Percentiles rank a stretch among this genome's conserved stretches.
Conservation (phyloP, 2,329 filamentous ascomycete species). For the Alternaria dauci region DNA sequence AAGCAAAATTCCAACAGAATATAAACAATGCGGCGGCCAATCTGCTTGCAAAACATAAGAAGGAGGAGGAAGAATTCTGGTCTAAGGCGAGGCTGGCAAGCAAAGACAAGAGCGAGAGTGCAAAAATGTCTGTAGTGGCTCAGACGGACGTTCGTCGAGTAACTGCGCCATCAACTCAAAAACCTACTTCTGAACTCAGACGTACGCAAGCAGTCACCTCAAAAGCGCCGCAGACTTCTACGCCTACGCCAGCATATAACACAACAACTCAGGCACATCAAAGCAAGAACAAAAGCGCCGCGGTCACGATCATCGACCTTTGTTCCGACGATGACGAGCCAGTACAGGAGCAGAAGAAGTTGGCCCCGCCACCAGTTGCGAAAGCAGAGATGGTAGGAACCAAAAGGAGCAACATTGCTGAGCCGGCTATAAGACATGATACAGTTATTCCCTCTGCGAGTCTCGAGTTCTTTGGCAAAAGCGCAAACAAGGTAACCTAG, state of each 20-base stretch:
- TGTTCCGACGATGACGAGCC: conserved; percentile 17
- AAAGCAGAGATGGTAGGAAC: not conserved
- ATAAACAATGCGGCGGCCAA: not conserved
- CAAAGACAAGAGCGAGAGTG: not conserved
- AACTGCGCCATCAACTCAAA: not conserved
- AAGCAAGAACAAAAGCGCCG: not conserved
- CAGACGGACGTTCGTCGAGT: not conserved
- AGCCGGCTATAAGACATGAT: not conserved
- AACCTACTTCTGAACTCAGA: not conserved
- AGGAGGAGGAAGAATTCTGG: conserved; percentile 21
- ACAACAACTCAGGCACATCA: not conserved
- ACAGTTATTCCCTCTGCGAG: conserved; percentile 4
- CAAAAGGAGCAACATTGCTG: not conserved
- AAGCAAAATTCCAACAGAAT: not conserved
- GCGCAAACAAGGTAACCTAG: not conserved
- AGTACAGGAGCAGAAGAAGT: not conserved
- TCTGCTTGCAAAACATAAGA: conserved; percentile 11
- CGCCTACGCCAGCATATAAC: not conserved
- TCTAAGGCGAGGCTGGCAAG: not conserved
- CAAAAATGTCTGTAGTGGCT: not conserved
- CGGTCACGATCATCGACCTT: conserved; percentile 13
- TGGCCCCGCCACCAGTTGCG: not conserved
- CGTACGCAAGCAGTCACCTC: not conserved
- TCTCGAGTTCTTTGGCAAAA: not conserved
- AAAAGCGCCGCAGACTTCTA: not conserved